Conservation (phyloP, 768 basidiomycete genomes). For the Termitomyces titanicus region DNA sequence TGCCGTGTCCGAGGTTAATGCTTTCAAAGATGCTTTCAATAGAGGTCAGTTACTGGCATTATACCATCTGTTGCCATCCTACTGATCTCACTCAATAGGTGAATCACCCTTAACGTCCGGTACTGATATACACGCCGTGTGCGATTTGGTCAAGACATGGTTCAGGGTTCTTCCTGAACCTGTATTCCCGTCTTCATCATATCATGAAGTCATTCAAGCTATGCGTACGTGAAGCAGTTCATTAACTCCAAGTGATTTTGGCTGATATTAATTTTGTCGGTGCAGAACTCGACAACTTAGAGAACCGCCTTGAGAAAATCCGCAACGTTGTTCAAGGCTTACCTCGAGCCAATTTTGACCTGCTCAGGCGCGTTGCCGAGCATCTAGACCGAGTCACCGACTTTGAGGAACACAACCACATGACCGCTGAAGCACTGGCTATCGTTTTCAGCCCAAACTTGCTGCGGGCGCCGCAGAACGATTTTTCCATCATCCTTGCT, state of each 20-base stretch:
- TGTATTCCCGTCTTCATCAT: slow-evolving; percentile 67
- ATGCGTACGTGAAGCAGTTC: slow-evolving; percentile 48
- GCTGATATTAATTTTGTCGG: slow-evolving; percentile 1
- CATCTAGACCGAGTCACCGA: slow-evolving; percentile 93
- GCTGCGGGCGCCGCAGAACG: slow-evolving; percentile 72
- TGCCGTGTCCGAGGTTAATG: slow-evolving; percentile 63
- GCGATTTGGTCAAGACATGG: slow-evolving; percentile 84
- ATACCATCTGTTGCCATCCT: not conserved
- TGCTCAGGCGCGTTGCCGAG: slow-evolving; percentile 75
- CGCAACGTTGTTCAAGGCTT: slow-evolving; percentile 66
- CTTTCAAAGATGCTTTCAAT: slow-evolving; percentile 73
- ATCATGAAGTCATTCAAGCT: slow-evolving; percentile 65
- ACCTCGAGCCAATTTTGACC: slow-evolving; percentile 70
- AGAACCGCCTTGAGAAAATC: slow-evolving; percentile 59
- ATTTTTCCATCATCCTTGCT: slow-evolving; percentile 71
- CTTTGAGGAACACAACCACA: slow-evolving; percentile 85
- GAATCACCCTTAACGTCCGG: slow-evolving; percentile 54
- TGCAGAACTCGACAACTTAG: slow-evolving; percentile 65
- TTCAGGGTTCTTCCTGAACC: slow-evolving; percentile 81
- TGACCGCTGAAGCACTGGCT: slow-evolving; percentile 82
- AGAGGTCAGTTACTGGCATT: slow-evolving; percentile 39
- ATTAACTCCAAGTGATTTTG: not conserved
- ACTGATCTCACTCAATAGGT: slow-evolving; percentile 29
- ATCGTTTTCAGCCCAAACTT: slow-evolving; percentile 86
- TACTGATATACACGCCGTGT: slow-evolving; percentile 79